Base-by-base conservation (phyloP, 805 yeast species). In the Wickerhamiella alocasiicola region DNA sequence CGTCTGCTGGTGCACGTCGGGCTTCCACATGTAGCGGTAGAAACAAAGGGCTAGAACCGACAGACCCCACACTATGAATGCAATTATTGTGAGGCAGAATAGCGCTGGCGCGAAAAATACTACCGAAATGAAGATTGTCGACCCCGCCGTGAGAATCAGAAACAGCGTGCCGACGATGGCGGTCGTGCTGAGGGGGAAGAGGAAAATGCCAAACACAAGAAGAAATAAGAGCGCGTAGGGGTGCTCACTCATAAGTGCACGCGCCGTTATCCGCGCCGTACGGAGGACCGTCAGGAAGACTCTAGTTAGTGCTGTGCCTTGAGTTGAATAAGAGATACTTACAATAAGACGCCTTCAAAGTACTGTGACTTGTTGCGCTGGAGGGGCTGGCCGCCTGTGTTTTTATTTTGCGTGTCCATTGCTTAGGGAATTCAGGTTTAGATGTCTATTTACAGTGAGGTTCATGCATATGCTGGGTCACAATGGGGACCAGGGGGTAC, bases 31-130 rank as follows among this genome's bases (percentile, higher is more conserved):
- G 35, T 40, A 36, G 26, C 44, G 44, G 34, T 46, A 46, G n/a
- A 38, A 31, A 7, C 46, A 43, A 5, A 38, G 30, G 16, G 29
- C 33, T 11, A 39, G 12, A 18, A 36, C 16, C 5, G 37, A 35
- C 3, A 38, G 30, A 9, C 36, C 6, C 50, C 50, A 49, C 6
- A 37, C 23, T 4, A 37, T 6, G 17, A 44, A 31, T 5, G 46
- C 43, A 13, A 38, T 12, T 7, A 41, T 17, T 3, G 41, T 29
- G 6, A 45, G 31, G 18, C 32, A 17, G 15, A 45, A 5, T 26
- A 49, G 39, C 6, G 46, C 15, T 6, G 52, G 52, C 12, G 47
- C 41, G 13, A 47, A 36, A 6, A 47, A 26, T 15, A 44, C 37
- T 4, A 36, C 42, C 16, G 36, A 45, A 7, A 42, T 31, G 3